Conservation (phyloP, 1,284 basidiomycete genomes). For the Microbotryum silenes-acaulis region DNA sequence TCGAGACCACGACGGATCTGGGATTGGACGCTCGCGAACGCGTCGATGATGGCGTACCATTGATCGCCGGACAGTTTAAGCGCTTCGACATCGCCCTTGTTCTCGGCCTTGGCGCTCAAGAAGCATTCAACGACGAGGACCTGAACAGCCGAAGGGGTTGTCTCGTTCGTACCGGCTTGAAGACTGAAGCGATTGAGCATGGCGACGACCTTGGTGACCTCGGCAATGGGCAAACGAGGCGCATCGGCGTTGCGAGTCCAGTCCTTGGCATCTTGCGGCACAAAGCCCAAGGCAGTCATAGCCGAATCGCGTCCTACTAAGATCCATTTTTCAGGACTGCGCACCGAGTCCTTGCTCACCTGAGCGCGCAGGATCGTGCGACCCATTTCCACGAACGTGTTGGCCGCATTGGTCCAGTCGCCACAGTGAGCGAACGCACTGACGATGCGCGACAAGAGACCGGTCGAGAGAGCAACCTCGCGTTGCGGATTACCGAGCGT, state of each 20-base stretch:
- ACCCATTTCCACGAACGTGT: conserved; percentile 10
- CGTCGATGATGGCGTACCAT: conserved; percentile 27
- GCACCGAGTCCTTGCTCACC: no score
- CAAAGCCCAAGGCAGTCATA: conserved; percentile 10
- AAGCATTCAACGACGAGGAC: conserved; percentile 19
- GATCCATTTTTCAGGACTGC: no score
- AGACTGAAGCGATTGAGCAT: conserved; percentile 12
- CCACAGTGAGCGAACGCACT: conserved; percentile 9
- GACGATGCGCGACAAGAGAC: conserved; percentile 15
- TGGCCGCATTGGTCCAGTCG: conserved; percentile 4
- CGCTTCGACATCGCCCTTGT: neutral
- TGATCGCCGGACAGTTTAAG: conserved; percentile 10
- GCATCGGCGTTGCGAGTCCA: neutral
- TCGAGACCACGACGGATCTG: neutral
- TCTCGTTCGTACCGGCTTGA: neutral
- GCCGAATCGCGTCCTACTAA: neutral
- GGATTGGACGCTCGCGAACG: conserved; percentile 16
- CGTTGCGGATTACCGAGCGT: neutral
- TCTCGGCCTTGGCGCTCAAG: conserved; percentile 4
- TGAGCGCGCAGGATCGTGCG: conserved; percentile 8
- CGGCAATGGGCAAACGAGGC: conserved; percentile 6
- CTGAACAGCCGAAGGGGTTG: neutral
- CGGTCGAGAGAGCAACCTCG: conserved; percentile 18
- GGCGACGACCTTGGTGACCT: conserved; percentile 10
- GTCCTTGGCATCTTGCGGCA: neutral